Percentiles rank a stretch among this genome's conserved stretches.
phyloP scores from a whole-genome alignment of 2,329 filamentous ascomycete species.

The Trichothecium roseum region DNA sequence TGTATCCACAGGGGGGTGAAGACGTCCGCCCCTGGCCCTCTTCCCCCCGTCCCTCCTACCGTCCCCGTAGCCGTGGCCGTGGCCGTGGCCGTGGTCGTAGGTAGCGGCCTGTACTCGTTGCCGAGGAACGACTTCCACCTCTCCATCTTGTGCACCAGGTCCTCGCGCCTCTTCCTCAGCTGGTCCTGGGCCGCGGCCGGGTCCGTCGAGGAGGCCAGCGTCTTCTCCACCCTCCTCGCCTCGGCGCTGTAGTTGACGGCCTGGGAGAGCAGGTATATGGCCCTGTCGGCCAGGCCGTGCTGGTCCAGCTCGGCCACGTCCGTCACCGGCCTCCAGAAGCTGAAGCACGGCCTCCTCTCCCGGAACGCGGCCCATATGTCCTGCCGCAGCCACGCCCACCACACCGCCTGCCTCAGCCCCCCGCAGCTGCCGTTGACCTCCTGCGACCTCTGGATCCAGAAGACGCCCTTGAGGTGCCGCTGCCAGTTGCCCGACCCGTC shows the following conservation, averaged over 20 bases:
- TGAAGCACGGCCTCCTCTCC: slow-evolving; percentile 42
- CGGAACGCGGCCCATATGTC: slow-evolving; percentile 54
- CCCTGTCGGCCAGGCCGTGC: slow-evolving; percentile 39
- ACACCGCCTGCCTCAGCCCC: slow-evolving; percentile 43
- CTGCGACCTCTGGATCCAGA: slow-evolving; percentile 53
- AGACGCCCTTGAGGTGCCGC: slow-evolving; percentile 49
- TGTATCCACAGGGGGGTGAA: slow-evolving; percentile 40
- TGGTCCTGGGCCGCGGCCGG: slow-evolving; percentile 2
- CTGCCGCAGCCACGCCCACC: slow-evolving; percentile 55
- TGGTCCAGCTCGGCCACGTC: slow-evolving; percentile 32
- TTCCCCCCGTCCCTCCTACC: too few relatives aligned
- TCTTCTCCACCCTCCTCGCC: slow-evolving; percentile 7
- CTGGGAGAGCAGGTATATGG: slow-evolving; percentile 27
- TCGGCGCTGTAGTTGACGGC: slow-evolving; percentile 47
- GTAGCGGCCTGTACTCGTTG: slow-evolving; percentile 28
- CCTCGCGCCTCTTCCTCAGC: too few relatives aligned
- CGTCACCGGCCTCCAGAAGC: slow-evolving; percentile 43
- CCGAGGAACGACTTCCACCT: slow-evolving; percentile 21
- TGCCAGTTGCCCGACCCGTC: slow-evolving; percentile 45
- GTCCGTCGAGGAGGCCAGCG: too few relatives aligned
- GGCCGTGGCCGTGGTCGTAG: slow-evolving; percentile 10
- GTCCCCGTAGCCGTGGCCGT: too few relatives aligned
- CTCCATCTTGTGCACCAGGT: slow-evolving; percentile 12
- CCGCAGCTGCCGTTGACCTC: slow-evolving; percentile 47
- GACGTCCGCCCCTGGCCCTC: too few relatives aligned